These are phyloP conservation scores for Tuber umbilicatum DNA, from an alignment of 495 filamentous ascomycete species.

Conservation along the genomic window DNA sequence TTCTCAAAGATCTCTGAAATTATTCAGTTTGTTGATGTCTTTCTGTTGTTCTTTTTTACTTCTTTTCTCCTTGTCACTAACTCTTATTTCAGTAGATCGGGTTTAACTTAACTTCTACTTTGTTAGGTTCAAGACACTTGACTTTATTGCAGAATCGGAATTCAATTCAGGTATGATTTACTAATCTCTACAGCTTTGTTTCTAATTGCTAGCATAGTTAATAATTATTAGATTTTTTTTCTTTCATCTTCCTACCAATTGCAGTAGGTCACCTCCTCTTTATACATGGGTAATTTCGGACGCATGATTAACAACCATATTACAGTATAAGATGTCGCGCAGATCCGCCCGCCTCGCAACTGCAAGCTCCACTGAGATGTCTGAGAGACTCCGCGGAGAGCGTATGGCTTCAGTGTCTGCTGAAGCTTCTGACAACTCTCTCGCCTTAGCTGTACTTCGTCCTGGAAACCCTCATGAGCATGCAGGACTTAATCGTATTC, in stretches of 20 bases:
- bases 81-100: not conserved
- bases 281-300: not conserved
- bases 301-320: not conserved
- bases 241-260: not conserved
- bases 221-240: not conserved
- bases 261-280: not conserved
- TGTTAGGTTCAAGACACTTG: not conserved
- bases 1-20: not conserved
- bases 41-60: not conserved
- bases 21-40: not conserved
- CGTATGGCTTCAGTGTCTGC: not conserved
- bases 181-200: not conserved
- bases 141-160: not conserved
- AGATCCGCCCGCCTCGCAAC: not conserved
- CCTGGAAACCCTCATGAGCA: not conserved
- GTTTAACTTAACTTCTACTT: not conserved
- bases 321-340: not conserved
- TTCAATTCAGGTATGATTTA: not conserved
- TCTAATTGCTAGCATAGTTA: not conserved
- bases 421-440: not conserved
- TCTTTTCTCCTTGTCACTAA: not conserved
- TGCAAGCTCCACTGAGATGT: not conserved
- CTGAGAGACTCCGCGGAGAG: not conserved
- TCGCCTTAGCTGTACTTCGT: not conserved
- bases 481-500: not conserved